phyloP scores from a whole-genome alignment of 2,329 filamentous ascomycete genomes.

The Paramyrothecium sp. region DNA sequence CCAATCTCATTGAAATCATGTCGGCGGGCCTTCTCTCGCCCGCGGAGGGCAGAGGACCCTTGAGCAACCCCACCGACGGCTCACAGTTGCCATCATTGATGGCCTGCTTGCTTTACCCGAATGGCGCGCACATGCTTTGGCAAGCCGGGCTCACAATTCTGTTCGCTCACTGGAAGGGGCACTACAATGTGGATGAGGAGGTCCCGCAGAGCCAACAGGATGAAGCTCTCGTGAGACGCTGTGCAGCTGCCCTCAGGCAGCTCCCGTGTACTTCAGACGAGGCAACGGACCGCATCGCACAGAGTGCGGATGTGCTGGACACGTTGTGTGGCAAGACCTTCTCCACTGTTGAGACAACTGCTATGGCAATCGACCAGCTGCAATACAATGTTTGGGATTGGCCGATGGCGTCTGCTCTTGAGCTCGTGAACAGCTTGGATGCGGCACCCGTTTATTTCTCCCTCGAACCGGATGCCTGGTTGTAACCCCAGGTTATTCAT shows the following conservation, averaged over 20 bases:
- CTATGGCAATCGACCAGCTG: constrained; percentile 11
- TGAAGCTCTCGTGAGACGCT: constrained; percentile 10
- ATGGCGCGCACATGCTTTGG: constrained; percentile 23
- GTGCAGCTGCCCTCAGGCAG: constrained; percentile 9
- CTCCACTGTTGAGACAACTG: constrained; percentile 5
- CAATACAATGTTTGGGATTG: constrained; percentile 25
- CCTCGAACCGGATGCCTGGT: too few species aligned
- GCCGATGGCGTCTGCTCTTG: constrained; percentile 21
- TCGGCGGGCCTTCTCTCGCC: too few species aligned
- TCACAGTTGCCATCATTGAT: constrained; percentile 42
- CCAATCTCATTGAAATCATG: too few species aligned
- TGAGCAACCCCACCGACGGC: constrained; percentile 24
- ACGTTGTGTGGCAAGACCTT: constrained; percentile 16
- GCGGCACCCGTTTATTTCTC: constrained; percentile 16
- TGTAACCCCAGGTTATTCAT: too few species aligned
- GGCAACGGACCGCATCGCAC: constrained; percentile 5
- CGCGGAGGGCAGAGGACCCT: too few species aligned
- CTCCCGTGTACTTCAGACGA: constrained; percentile 12
- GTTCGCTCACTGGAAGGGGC: constrained; percentile 18
- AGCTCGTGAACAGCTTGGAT: constrained; percentile 20
- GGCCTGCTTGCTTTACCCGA: constrained; percentile 19
- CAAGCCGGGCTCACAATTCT: constrained; percentile 20
- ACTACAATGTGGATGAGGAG: constrained; percentile 7
- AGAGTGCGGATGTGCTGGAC: constrained; percentile 19
- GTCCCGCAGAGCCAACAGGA: constrained; percentile 1